Evolutionary conservation across 805 yeast species (phyloP), one percentile per base, ranked within the genome.

Genomic region (Myxozyma sirexii): DNA sequence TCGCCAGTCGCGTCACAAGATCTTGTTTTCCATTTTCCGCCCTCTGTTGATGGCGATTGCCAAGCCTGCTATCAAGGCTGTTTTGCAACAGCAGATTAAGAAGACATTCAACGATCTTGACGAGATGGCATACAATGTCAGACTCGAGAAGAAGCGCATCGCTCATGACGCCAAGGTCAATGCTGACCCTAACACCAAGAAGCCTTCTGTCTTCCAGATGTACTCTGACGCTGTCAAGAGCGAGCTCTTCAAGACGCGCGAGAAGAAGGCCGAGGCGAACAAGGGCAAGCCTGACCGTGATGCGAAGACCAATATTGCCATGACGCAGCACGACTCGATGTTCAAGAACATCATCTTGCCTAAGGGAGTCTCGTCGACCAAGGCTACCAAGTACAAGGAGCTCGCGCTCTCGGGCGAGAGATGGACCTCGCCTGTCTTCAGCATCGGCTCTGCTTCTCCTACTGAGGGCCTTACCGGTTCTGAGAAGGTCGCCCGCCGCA

Each of bases 391-490:
- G 42, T 60, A 59, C 49, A 60, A 57, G 47, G 35, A 43, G 27
- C 35, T 57, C 56, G 67, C 64, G 1, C 43, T 23, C 23, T 43
- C 52, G 21, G 68, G 68, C 17, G 62, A 59, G n/a, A 23, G 60
- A 17, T 64, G 68, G 68, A 50, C 23, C 38, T 62, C 66, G 15
- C 48, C 59, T 19, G 56, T 63, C 13, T 64, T 64, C 43, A 56
- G 45, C 27, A 45, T 62, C 17, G 65, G 65, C 38, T 26, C 27
- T 15, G 58, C 55, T 1, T 24, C 56, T 17, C 31, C 38, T 2
- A 26, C 51, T 17, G 47, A 13, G 4, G 27, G 26, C 4, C 23
- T 54, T 12, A 8, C 31, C 4, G 48, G 51, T 3, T 52, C 56
- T 15, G 56, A 24, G 12, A 44, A 59, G 23, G 48, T 44, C 12